phyloP scores from a whole-genome alignment of 2,329 filamentous ascomycete genomes.

The Verticillium tricorpus region DNA sequence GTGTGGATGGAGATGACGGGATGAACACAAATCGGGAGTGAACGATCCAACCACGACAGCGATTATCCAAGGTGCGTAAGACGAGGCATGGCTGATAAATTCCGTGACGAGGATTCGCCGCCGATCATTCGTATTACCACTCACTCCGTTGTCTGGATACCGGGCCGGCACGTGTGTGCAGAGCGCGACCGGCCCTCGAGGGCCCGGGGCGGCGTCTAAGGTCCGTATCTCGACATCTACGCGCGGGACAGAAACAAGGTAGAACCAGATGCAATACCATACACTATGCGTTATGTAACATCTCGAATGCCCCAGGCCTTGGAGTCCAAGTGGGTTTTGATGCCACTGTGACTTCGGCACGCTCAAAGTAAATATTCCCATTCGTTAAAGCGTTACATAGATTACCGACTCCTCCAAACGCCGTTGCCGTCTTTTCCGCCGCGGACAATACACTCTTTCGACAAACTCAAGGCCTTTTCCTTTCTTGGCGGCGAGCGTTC shows the following conservation, averaged over 20 bases:
- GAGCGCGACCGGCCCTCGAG: not conserved
- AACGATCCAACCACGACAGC: not conserved
- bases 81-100: not conserved
- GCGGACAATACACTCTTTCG: not conserved
- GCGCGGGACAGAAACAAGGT: no score
- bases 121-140: not conserved
- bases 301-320: not conserved
- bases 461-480: not conserved
- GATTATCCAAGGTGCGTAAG: not conserved
- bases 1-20: not conserved
- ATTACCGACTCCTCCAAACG: not conserved
- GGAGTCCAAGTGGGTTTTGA: not conserved
- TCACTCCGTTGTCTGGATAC: not conserved
- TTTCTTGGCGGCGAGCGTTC: constrained; percentile 9
- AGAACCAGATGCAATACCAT: no score
- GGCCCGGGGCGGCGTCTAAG: no score
- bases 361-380: not conserved
- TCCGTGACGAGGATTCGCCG: not conserved
- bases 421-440: not conserved
- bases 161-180: not conserved
- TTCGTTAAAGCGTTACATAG: not conserved
- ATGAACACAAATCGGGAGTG: not conserved
- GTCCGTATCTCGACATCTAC: not conserved
- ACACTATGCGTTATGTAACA: not conserved
- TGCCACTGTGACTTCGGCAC: not conserved